phyloP scores from a whole-genome alignment of 2,329 filamentous ascomycete species.

The Paraconiothyrium sp. region DNA sequence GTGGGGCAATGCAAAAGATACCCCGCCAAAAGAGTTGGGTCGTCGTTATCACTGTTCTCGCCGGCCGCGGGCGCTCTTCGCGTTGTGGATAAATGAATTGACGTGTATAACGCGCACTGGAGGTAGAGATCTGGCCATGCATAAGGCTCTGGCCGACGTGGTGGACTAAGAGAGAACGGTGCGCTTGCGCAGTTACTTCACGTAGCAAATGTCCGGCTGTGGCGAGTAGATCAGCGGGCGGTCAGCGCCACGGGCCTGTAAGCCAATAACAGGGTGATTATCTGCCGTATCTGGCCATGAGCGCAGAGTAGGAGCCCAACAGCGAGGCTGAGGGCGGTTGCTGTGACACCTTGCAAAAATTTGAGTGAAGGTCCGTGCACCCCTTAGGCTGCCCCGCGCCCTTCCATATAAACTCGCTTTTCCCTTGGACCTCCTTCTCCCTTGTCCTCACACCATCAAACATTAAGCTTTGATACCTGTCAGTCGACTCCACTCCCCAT shows the following conservation, averaged over 20 bases:
- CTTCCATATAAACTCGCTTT: background rate
- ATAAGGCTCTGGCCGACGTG: slow-evolving; percentile 1
- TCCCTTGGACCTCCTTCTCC: background rate
- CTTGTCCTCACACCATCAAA: slow-evolving; percentile 13
- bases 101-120: slow-evolving; percentile 6
- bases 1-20: slow-evolving; percentile 11
- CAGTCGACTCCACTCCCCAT: background rate
- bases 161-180: slow-evolving; percentile 2
- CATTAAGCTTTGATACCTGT: slow-evolving; percentile 12
- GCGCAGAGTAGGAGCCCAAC: slow-evolving; percentile 4
- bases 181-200: slow-evolving; percentile 14
- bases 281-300: slow-evolving; percentile 13
- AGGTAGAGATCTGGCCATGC: slow-evolving; percentile 8
- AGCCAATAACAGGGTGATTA: slow-evolving; percentile 16
- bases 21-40: slow-evolving; percentile 14
- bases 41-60: background rate
- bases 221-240: slow-evolving; percentile 23
- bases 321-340: slow-evolving; percentile 15
- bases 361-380: background rate
- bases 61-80: background rate
- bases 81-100: background rate
- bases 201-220: slow-evolving; percentile 18
- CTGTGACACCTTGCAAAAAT: slow-evolving; percentile 15
- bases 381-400: background rate
- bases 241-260: slow-evolving; percentile 1